phyloP scores from a whole-genome alignment of 257 asterid species.

The Perilla frutescens region DNA sequence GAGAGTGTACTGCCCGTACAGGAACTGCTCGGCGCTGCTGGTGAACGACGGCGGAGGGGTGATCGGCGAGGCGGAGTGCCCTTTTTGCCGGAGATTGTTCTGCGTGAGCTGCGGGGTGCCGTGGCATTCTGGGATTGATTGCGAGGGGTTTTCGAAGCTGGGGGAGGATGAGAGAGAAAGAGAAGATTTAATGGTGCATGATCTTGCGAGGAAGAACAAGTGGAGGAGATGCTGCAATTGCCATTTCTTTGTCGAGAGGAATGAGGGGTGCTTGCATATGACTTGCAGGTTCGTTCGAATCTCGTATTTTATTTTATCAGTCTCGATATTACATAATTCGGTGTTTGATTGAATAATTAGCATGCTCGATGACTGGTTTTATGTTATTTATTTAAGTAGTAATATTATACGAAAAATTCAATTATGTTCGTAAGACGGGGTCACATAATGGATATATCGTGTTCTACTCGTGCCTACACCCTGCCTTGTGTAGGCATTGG shows the following conservation, averaged over 20 bases:
- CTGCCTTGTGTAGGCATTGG: no score
- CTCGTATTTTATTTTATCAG: neutral
- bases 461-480: no score
- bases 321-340: no score
- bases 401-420: no score
- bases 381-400: no score
- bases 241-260: slow-evolving; percentile 47
- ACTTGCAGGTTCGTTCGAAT: slow-evolving; percentile 44
- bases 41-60: slow-evolving; percentile 39
- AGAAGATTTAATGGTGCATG: slow-evolving; percentile 51
- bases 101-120: slow-evolving; percentile 55
- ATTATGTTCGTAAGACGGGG: no score
- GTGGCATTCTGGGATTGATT: slow-evolving; percentile 54
- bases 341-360: no score
- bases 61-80: slow-evolving; percentile 55
- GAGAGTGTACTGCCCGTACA: slow-evolving; percentile 59
- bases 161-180: slow-evolving; percentile 41
- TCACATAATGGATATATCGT: no score
- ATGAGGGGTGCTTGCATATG: slow-evolving; percentile 53
- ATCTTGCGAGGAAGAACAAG: slow-evolving; percentile 46
- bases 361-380: no score
- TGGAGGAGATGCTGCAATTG: slow-evolving; percentile 59
- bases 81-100: slow-evolving; percentile 49
- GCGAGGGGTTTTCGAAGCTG: slow-evolving; percentile 45
- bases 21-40: slow-evolving; percentile 56